Base-by-base conservation (phyloP, 257 asterid species). In the Capsicum rhomboideum region DNA sequence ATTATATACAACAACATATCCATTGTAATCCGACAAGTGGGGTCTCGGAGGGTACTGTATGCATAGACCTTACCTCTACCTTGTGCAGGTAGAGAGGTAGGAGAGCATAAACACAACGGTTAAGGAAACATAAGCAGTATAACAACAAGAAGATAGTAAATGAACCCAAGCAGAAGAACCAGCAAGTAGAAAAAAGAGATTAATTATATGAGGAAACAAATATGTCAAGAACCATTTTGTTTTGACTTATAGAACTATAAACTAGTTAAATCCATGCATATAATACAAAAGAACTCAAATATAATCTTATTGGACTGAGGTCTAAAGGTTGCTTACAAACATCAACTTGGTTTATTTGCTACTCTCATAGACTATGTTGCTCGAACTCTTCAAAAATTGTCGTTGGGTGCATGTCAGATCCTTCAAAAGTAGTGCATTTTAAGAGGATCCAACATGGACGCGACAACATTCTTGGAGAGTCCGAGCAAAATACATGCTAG, bases 1-100 rank as follows among this genome's bases (percentile, higher is more conserved):
- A n/a, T 10, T 2, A 40, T 13, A 42, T 0, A 6, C 8, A 17
- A 20, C 34, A 7, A 18, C 23, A 26, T 63, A 63, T 26, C 1
- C 0, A 23, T 0, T 26, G 29, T 13, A 63, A 63, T 63, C 1
- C 1, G 0, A 26, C 4, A 23, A 23, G 37, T 61, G 6, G 0
- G 0, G 10, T 63, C 40, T 63, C 40, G 2, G 7, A 59, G 9
- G 4, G 1, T 58, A 0, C 11, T 10, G 31, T 58, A 50, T 69
- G 3, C 23, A 9, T 34, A 40, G 53, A 68, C 2, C 23, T 9
- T 8, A 68, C 17, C 44, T n/a, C 50, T 11, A 18, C 1, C 78
- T 11, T 6, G 1, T 10, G 17, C 4, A 1, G 8, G 0, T 63
- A 26, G 17, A 21, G 13, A 26, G 4, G 40, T n/a, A n/a, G 44